phyloP scores from a whole-genome alignment of 306 rosid species.

The Adenanthera pavonina region DNA sequence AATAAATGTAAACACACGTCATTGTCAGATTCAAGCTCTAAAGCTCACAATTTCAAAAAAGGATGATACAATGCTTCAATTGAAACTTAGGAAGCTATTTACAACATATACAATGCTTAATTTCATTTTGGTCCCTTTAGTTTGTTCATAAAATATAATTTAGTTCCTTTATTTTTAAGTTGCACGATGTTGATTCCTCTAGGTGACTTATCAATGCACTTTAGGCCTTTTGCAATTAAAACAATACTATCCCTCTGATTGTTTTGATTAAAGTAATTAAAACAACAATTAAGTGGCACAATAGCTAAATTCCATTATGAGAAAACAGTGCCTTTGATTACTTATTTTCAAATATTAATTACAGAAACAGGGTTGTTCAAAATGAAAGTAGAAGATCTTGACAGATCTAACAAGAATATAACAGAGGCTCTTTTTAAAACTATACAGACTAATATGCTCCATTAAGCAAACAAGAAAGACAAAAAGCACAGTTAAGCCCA shows the following conservation, averaged over 20 bases:
- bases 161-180: background rate
- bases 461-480: background rate
- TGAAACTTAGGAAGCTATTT: background rate
- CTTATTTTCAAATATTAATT: background rate
- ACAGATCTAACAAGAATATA: background rate
- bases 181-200: background rate
- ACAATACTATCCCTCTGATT: background rate
- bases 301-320: constrained; percentile 8
- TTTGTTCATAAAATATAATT: background rate
- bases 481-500: background rate
- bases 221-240: background rate
- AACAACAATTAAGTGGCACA: background rate
- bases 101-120: constrained; percentile 1
- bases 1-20: constrained; percentile 38
- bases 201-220: background rate
- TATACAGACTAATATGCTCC: background rate
- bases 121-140: background rate
- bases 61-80: background rate
- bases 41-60: constrained; percentile 9
- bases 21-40: constrained; percentile 24
- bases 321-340: background rate
- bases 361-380: background rate
- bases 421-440: background rate
- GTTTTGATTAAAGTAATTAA: background rate
- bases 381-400: background rate